These are phyloP conservation scores for Osmanthus fragrans DNA, from an alignment of 257 asterid species.

Conservation along the genomic window DNA sequence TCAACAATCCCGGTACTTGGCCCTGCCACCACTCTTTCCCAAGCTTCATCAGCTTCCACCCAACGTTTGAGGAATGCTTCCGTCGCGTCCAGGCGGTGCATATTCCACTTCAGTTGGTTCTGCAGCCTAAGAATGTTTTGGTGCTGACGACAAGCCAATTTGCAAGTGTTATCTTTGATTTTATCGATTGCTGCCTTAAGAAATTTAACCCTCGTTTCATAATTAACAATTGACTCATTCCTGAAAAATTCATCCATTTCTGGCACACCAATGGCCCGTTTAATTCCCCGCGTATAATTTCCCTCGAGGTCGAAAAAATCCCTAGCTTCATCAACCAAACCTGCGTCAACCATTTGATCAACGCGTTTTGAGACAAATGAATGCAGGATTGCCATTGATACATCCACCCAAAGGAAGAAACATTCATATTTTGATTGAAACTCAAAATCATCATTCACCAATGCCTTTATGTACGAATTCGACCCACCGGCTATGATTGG, in stretches of 20 bases:
- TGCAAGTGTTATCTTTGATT: constrained; percentile 49
- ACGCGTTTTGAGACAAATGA: constrained; percentile 46
- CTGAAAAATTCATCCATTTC: constrained; percentile 54
- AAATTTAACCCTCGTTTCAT: constrained; percentile 17
- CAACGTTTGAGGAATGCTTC: constrained; percentile 38
- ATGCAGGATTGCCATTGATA: constrained; percentile 30
- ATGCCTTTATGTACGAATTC: constrained; percentile 51
- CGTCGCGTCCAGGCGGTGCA: constrained; percentile 55
- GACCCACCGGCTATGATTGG: constrained; percentile 74
- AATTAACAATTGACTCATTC: constrained; percentile 17
- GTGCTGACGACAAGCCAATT: constrained; percentile 43
- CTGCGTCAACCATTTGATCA: constrained; percentile 47
- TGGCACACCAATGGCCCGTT: constrained; percentile 61
- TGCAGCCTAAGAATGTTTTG: constrained; percentile 44
- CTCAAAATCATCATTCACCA: constrained; percentile 33
- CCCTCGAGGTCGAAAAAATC: constrained; percentile 35
- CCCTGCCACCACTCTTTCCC: constrained; percentile 44
- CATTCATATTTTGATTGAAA: constrained; percentile 43
- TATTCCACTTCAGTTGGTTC: constrained; percentile 36
- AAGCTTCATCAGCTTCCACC: constrained; percentile 34
- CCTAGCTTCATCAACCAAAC: constrained; percentile 49
- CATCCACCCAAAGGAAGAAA: constrained; percentile 61
- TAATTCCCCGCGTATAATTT: constrained; percentile 45
- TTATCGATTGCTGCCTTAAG: constrained; percentile 37
- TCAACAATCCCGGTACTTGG: constrained; percentile 41